A percentile compares a stretch with the other conserved stretches of the same genome.
These are phyloP conservation scores for Paecilomyces sp. DNA, from an alignment of 2,329 filamentous ascomycete genomes.

Conservation along the genomic window DNA sequence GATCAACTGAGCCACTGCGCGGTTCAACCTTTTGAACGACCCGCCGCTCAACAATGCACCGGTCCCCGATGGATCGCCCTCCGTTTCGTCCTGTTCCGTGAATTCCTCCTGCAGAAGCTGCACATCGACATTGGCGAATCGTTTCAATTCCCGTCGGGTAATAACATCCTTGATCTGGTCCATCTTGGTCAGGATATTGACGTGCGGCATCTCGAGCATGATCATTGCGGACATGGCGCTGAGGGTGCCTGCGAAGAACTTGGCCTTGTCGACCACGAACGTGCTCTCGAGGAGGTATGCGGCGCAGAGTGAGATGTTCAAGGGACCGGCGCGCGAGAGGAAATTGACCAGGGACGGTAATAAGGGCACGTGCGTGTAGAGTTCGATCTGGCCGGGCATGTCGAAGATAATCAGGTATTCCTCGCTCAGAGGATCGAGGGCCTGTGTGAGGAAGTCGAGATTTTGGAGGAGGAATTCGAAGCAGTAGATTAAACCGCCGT, in stretches of 20 bases:
- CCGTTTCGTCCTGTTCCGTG: constrained; percentile 46
- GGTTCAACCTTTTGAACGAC: constrained; percentile 76
- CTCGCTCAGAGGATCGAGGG: constrained; percentile 77
- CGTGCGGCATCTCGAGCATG: constrained; percentile 92
- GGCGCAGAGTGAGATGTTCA: constrained; percentile 89
- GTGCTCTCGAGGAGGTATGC: constrained; percentile 92
- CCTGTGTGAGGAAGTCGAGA: constrained; percentile 81
- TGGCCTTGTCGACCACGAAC: constrained; percentile 90
- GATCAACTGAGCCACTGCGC: constrained; percentile 81
- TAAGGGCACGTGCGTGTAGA: constrained; percentile 95
- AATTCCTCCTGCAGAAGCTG: constrained; percentile 65
- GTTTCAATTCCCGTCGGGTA: constrained; percentile 77
- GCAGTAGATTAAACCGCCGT: constrained; percentile 90
- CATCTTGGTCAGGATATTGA: constrained; percentile 97
- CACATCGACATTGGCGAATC: constrained; percentile 82
- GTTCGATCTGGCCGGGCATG: constrained; percentile 97
- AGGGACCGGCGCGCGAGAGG: constrained; percentile 66
- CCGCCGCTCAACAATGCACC: constrained; percentile 70
- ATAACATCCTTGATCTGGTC: constrained; percentile 89
- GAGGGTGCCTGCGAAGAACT: constrained; percentile 93
- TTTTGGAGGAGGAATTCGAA: constrained; percentile 95
- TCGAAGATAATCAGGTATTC: constrained; percentile 97
- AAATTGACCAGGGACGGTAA: constrained; percentile 77
- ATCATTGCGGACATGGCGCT: constrained; percentile 99
- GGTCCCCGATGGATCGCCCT: constrained; percentile 56